Percentiles rank a stretch among this genome's conserved stretches.
phyloP scores from a whole-genome alignment of 2,329 filamentous ascomycete species.

The Neofusicoccum umdonicola region DNA sequence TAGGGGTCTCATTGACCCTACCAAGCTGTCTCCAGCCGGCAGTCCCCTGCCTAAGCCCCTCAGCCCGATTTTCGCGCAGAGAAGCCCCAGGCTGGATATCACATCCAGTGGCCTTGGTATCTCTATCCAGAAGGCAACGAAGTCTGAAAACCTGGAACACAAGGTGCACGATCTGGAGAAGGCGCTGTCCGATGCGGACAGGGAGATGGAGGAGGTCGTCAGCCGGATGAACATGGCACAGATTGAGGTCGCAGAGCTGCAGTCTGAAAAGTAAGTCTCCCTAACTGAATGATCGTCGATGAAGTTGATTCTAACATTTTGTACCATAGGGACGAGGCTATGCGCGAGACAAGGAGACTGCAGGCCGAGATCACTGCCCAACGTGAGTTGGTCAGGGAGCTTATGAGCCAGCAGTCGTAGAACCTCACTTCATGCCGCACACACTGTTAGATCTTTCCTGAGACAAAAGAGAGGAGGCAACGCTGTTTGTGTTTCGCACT shows the following conservation, averaged over 20 bases:
- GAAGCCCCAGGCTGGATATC: conserved; percentile 59
- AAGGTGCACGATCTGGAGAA: conserved; percentile 83
- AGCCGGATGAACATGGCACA: conserved; percentile 78
- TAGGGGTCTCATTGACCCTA: conserved; percentile 23
- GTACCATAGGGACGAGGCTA: conserved; percentile 62
- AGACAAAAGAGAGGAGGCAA: not conserved
- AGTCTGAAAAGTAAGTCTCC: conserved; percentile 58
- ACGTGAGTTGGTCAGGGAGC: conserved; percentile 56
- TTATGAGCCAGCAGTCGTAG: conserved; percentile 34
- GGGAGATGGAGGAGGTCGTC: conserved; percentile 81
- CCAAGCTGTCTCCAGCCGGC: conserved; percentile 36
- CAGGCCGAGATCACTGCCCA: conserved; percentile 66
- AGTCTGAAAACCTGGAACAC: conserved; percentile 72
- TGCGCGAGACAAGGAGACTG: conserved; percentile 67
- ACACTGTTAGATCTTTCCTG: not conserved
- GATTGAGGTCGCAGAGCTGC: conserved; percentile 77
- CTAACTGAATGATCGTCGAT: not conserved
- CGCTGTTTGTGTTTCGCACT: not conserved
- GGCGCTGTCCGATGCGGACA: conserved; percentile 71
- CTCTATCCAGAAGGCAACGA: conserved; percentile 64
- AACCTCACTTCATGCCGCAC: not conserved
- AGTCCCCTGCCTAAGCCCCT: conserved; percentile 56
- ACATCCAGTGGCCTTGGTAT: conserved; percentile 61
- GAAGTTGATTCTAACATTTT: not conserved
- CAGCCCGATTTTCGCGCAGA: conserved; percentile 61